phyloP scores from a whole-genome alignment of 306 rosid species.

The Glycine soja region DNA sequence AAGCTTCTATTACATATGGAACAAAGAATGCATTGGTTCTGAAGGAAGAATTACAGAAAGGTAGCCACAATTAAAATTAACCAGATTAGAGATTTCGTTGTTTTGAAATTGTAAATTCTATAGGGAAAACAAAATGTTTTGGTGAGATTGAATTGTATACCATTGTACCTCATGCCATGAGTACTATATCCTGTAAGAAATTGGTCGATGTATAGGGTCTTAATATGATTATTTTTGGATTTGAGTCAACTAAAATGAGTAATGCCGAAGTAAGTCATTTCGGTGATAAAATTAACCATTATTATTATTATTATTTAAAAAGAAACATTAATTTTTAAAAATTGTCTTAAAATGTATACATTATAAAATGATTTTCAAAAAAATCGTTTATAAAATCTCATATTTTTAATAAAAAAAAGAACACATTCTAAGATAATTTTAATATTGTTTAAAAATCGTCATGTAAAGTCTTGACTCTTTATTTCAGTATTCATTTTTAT shows the following conservation, averaged over 20 bases:
- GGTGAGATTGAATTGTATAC: conserved; percentile 25
- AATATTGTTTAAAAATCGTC: too few species aligned
- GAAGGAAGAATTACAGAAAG: conserved; percentile 69
- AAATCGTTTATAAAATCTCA: too few species aligned
- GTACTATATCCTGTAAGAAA: conserved; percentile 47
- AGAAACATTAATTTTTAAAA: too few species aligned
- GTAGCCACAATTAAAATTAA: conserved; percentile 50
- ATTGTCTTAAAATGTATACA: too few species aligned
- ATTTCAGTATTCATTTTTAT: too few species aligned
- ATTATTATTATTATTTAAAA: too few species aligned
- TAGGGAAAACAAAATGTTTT: conserved; percentile 18
- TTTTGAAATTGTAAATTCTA: conserved; percentile 45
- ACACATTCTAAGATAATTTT: too few species aligned
- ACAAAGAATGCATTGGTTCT: conserved; percentile 82
- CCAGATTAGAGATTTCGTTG: conserved; percentile 1
- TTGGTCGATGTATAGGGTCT: conserved; percentile 37
- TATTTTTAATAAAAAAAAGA: too few species aligned
- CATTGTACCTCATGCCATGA: conserved; percentile 12
- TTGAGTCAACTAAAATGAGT: background rate
- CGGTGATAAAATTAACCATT: too few species aligned
- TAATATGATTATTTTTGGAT: background rate
- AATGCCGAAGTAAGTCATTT: too few species aligned
- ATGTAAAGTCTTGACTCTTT: too few species aligned
- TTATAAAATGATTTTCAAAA: too few species aligned
- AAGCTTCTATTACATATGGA: conserved; percentile 54